Evolutionary conservation across 2,329 filamentous ascomycete genomes (phyloP), one percentile per base, ranked within the genome.

Genomic region (Stagonosporopsis chrysanthemi): DNA sequence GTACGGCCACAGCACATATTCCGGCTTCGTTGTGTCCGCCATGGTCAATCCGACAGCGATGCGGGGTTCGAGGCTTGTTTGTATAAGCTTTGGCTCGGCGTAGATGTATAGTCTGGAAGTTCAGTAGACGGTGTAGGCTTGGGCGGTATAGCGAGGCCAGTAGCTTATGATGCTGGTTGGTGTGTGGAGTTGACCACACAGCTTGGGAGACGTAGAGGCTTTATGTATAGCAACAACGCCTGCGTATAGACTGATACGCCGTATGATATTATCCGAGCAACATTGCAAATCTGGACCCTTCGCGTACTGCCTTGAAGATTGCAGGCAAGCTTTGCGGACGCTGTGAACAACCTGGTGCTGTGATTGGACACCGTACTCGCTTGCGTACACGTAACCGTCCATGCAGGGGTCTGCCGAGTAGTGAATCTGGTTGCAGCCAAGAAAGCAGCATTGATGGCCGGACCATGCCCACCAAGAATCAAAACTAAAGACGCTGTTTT

Each of bases 1-100:
- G 60, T 83, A 83, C 43, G 75, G 61, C 71, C 71, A 74, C 8
- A 74, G 65, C 7, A 67, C 61, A 31, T 68, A 73, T 38, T 66
- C 48, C 41, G 62, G 55, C 24, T 56, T 56, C 11, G 42, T 56
- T 14, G 62, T 52, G 28, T 68, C 62, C 19, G 65, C 56, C 68
- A 70, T 70, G 12, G 17, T 64, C 19, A 17, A 26, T 40, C 5
- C 42, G 14, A 17, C 15, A 26, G 40, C 24, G 17, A 12, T 47
- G 2, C 9, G 11, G 19, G 12, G 4, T n/a, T 14, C 29, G 6
- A 7, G 23, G 36, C 28, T 35, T 28, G 26, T 8, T 19, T 17
- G 8, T 9, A 15, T 9, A 56, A 38, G 41, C 35, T 42, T 38
- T 24, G 4, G 15, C 19, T 41, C 28, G 41, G 35, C 15, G 15